Percentiles rank a stretch among this genome's conserved stretches.
Conservation (phyloP, 768 basidiomycete genomes). For the Trichaptum fuscoviolaceum region DNA sequence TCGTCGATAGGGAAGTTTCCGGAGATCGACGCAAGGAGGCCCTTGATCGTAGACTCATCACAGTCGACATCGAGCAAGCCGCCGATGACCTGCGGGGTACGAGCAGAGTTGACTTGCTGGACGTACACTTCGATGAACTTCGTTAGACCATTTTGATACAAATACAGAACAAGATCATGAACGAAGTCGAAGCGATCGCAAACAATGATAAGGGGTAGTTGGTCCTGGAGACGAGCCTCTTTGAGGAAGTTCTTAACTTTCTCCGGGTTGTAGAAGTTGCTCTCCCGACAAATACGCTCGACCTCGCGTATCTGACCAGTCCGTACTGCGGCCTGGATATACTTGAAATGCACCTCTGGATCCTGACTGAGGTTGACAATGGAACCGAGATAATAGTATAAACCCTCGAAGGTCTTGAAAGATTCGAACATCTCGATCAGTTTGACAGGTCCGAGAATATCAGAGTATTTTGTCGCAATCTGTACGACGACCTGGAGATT, state of each 20-base stretch:
- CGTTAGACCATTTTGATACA: constrained; percentile 94
- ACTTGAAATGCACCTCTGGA: constrained; percentile 98
- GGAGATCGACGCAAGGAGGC: constrained; percentile 86
- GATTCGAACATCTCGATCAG: constrained; percentile 98
- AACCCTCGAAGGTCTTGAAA: constrained; percentile 96
- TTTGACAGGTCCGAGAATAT: constrained; percentile 94
- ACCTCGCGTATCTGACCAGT: constrained; percentile 99
- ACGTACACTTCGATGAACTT: constrained; percentile 99
- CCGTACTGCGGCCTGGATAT: constrained; percentile 96
- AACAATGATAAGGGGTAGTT: constrained; percentile 98
- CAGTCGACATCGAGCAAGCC: constrained; percentile 97
- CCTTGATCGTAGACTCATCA: constrained; percentile 93
- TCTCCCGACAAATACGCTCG: constrained; percentile 97
- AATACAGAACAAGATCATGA: constrained; percentile 95
- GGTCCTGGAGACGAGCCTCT: constrained; percentile 93
- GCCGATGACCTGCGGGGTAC: constrained; percentile 96
- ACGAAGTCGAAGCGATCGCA: constrained; percentile 99
- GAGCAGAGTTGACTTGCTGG: constrained; percentile 93
- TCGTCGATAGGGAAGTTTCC: constrained; percentile 98
- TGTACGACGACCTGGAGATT: constrained; percentile 96
- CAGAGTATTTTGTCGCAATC: constrained; percentile 98
- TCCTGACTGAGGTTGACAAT: constrained; percentile 96
- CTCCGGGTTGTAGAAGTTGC: constrained; percentile 96
- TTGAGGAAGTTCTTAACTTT: constrained; percentile 99
- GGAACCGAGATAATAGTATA: constrained; percentile 98